These are phyloP conservation scores for Venturia nashicola DNA, from an alignment of 2,329 filamentous ascomycete species.

Conservation along the genomic window DNA sequence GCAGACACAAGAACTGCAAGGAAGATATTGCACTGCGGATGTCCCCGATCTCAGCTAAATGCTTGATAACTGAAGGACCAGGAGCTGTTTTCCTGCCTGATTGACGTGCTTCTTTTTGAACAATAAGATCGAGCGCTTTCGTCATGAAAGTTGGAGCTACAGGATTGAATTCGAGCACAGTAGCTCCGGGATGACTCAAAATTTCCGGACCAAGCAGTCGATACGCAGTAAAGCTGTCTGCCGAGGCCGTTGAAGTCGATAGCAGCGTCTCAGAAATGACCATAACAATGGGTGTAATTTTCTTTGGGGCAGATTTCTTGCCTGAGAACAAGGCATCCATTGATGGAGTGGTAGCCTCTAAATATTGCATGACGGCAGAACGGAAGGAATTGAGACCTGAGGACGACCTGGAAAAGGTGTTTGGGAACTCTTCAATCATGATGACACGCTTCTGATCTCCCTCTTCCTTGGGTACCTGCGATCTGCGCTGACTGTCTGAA, in stretches of 20 bases:
- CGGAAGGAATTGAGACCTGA: conserved; percentile 45
- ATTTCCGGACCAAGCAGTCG: conserved; percentile 80
- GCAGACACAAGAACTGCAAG: conserved; percentile 81
- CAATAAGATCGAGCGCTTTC: conserved; percentile 70
- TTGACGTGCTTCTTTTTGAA: conserved; percentile 72
- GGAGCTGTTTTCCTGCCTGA: conserved; percentile 61
- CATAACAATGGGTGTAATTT: conserved; percentile 65
- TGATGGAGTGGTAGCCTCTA: conserved; percentile 54
- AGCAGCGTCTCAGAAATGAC: conserved; percentile 84
- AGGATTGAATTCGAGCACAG: conserved; percentile 81
- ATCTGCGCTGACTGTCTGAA: background rate
- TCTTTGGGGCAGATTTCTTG: conserved; percentile 20
- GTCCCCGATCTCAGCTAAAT: conserved; percentile 76
- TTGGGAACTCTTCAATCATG: conserved; percentile 39
- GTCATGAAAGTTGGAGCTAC: conserved; percentile 76
- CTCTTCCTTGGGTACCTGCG: background rate
- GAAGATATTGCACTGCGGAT: conserved; percentile 86
- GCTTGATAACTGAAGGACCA: conserved; percentile 65
- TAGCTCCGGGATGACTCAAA: conserved; percentile 64
- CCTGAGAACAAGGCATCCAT: conserved; percentile 29
- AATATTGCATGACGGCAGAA: conserved; percentile 59
- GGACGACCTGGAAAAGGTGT: conserved; percentile 33
- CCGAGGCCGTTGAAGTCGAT: conserved; percentile 70
- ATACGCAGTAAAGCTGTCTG: conserved; percentile 88
- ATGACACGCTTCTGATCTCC: conserved; percentile 17